Conservation (phyloP, 164 flowering plant genomes). For the Protea cynaroides region DNA sequence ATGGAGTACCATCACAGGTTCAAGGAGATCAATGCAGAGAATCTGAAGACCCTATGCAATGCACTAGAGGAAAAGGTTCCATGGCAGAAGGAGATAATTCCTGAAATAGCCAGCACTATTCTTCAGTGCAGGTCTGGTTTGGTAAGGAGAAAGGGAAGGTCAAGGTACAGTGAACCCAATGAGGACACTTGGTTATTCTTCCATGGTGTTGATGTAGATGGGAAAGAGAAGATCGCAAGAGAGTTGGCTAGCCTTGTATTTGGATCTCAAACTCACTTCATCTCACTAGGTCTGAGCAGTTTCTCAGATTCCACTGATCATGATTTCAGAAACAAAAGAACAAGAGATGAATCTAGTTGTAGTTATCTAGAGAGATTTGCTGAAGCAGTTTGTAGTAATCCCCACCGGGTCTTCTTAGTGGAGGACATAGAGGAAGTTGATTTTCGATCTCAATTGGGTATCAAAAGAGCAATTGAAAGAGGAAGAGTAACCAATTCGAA, state of each 20-base stretch:
- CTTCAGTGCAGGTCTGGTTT: conserved; percentile 73
- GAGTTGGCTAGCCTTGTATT: conserved; percentile 74
- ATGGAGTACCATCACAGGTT: conserved; percentile 39
- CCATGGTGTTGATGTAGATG: conserved; percentile 63
- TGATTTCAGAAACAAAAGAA: conserved; percentile 50
- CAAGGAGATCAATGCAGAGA: conserved; percentile 60
- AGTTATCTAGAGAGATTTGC: conserved; percentile 62
- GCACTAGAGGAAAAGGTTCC: conserved; percentile 77
- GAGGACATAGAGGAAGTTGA: conserved; percentile 82
- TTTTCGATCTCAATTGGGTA: conserved; percentile 53
- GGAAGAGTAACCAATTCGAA: conserved; percentile 40
- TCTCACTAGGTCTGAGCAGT: conserved; percentile 55
- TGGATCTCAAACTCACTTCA: conserved; percentile 47
- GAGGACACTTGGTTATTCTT: conserved; percentile 89
- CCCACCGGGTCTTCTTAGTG: conserved; percentile 70
- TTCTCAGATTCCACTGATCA: conserved; percentile 68
- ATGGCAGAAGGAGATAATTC: conserved; percentile 64
- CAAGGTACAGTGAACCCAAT: conserved; percentile 28
- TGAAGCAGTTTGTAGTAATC: conserved; percentile 45
- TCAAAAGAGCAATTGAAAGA: conserved; percentile 66
- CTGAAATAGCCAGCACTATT: conserved; percentile 64
- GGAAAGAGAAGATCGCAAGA: conserved; percentile 62
- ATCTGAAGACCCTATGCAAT: conserved; percentile 48
- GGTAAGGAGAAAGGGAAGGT: conserved; percentile 42
- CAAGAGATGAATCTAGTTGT: conserved; percentile 64